phyloP scores from a whole-genome alignment of 148 eudicot species.

The Camellia lanceoleosa region DNA sequence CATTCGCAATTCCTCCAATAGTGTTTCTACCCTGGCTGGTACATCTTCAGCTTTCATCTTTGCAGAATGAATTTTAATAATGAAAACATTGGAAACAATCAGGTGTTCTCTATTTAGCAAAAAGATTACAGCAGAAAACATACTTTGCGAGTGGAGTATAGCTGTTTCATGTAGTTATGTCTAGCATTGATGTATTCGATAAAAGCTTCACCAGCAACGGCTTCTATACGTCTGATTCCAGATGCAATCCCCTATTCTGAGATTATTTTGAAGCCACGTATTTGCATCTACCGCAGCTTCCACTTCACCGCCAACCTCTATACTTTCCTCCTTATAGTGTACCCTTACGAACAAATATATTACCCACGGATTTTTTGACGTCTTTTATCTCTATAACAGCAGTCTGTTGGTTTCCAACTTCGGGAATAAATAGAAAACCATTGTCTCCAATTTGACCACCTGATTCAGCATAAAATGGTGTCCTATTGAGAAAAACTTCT shows the following conservation, averaged over 20 bases:
- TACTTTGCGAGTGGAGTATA: slow-evolving; percentile 95
- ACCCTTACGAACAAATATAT: slow-evolving; percentile 78
- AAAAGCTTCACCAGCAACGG: slow-evolving; percentile 97
- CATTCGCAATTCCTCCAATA: slow-evolving; percentile 69
- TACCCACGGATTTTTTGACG: slow-evolving; percentile 73
- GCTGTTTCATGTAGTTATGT: slow-evolving; percentile 84
- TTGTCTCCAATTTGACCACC: slow-evolving; percentile 97
- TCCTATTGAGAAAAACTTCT: slow-evolving; percentile 75
- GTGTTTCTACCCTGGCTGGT: slow-evolving; percentile 64
- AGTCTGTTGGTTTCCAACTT: slow-evolving; percentile 37
- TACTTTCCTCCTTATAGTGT: slow-evolving; percentile 49
- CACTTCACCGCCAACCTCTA: slow-evolving; percentile 75
- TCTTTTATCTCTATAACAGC: slow-evolving; percentile 82
- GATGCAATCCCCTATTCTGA: slow-evolving; percentile 99
- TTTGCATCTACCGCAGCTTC: slow-evolving; percentile 91
- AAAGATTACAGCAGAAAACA: slow-evolving; percentile 9
- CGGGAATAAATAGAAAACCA: slow-evolving; percentile 65
- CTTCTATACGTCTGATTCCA: slow-evolving; percentile 95
- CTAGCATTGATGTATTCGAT: slow-evolving; percentile 70
- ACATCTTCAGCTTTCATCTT: slow-evolving; percentile 96
- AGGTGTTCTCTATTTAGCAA: not conserved
- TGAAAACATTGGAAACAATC: not conserved
- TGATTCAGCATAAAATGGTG: slow-evolving; percentile 99
- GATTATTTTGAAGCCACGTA: slow-evolving; percentile 93
- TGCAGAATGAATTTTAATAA: slow-evolving; percentile 10